Percentiles rank a stretch among this genome's conserved stretches.
Evolutionary conservation across 2,329 filamentous ascomycete genomes (phyloP).

Genomic region (Clathrospora elynae): DNA sequence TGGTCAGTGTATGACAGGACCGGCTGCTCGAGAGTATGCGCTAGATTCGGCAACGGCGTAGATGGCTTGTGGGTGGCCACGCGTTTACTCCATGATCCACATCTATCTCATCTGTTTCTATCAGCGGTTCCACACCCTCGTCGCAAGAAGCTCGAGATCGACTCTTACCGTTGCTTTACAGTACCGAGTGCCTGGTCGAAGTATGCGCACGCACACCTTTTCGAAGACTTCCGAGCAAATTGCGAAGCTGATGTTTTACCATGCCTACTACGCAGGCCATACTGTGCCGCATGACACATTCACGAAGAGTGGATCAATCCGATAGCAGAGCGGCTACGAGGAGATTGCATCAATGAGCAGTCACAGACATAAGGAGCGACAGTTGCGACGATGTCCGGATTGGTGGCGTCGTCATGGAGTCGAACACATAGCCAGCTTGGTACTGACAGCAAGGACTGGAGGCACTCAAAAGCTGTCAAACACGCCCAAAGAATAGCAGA

Average conservation of each 20-base stretch:
- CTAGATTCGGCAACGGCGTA: no score
- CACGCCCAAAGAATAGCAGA: background rate
- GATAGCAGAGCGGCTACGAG: no score
- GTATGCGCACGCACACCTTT: conserved; percentile 13
- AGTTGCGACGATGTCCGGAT: background rate
- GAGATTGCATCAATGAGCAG: no score
- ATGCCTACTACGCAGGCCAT: no score
- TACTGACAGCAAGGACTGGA: background rate
- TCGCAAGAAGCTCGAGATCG: conserved; percentile 15
- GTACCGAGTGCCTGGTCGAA: conserved; percentile 24
- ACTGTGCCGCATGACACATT: background rate
- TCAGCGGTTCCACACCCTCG: conserved; percentile 17
- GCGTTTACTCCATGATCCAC: conserved; percentile 16
- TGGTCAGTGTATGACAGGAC: no score
- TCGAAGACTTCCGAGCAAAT: conserved; percentile 11
- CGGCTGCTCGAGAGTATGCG: no score
- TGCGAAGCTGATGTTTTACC: conserved; percentile 4
- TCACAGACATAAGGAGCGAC: no score
- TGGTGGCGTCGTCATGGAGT: background rate
- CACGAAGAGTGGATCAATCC: no score
- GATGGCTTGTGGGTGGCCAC: no score
- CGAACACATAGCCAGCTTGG: background rate
- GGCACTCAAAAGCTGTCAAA: no score
- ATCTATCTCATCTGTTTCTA: conserved; percentile 1
- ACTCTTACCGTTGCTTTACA: conserved; percentile 1